These are phyloP conservation scores for Diplocarpon rosae DNA, from an alignment of 2,329 filamentous ascomycete genomes.

Conservation along the genomic window DNA sequence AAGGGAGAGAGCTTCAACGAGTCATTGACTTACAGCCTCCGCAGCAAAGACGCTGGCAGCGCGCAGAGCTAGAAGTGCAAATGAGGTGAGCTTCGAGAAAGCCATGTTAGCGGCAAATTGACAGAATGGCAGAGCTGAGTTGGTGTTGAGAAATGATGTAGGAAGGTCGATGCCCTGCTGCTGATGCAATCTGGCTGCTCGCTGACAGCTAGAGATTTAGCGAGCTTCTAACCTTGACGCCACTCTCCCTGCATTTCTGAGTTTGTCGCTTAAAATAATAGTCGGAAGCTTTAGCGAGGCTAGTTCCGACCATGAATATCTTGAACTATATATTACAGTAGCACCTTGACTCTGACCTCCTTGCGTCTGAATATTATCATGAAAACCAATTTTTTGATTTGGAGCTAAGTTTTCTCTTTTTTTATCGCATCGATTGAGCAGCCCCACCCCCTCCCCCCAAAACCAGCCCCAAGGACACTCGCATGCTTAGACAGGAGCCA, in stretches of 20 bases:
- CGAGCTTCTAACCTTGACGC: constrained; percentile 3
- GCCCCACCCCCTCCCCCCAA: too few species aligned
- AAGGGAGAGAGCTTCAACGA: not conserved
- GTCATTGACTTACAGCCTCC: constrained; percentile 38
- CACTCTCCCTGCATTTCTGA: not conserved
- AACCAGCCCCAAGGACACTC: too few species aligned
- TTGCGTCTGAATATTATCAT: too few species aligned
- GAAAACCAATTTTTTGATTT: too few species aligned
- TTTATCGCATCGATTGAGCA: too few species aligned
- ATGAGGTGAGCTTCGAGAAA: constrained; percentile 58
- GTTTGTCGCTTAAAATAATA: not conserved
- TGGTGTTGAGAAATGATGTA: not conserved
- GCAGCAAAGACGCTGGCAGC: constrained; percentile 54
- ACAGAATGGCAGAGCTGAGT: not conserved
- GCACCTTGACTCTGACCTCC: too few species aligned
- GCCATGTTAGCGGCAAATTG: constrained; percentile 46
- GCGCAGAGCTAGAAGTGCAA: constrained; percentile 61
- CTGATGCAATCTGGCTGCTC: constrained; percentile 3
- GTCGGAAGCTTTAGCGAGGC: too few species aligned
- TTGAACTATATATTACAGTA: too few species aligned
- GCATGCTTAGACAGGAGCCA: too few species aligned
- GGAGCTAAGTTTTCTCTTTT: too few species aligned
- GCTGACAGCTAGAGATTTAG: constrained; percentile 2
- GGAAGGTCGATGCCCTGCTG: not conserved
- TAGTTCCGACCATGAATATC: too few species aligned